A percentile compares a stretch with the other conserved stretches of the same genome.
phyloP scores from a whole-genome alignment of 1,139 yeast species.

The Geotrichum bryndzae region DNA sequence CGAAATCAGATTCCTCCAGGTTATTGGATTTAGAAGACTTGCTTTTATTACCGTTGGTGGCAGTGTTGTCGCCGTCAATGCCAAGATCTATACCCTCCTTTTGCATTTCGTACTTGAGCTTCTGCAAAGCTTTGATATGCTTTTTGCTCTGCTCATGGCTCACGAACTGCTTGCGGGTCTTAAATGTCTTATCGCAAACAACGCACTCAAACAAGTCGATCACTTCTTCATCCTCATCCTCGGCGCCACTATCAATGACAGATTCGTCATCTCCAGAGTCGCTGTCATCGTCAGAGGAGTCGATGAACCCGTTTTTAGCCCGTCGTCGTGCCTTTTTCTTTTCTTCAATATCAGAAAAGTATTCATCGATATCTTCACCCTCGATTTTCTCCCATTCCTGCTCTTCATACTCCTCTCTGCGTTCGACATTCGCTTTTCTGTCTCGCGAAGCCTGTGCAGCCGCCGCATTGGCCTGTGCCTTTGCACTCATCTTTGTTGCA shows the following conservation, averaged over 20 bases:
- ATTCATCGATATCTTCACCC: conserved; percentile 28
- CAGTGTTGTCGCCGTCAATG: neutral
- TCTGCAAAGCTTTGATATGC: conserved; percentile 60
- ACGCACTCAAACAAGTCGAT: conserved; percentile 66
- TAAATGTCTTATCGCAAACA: conserved; percentile 77
- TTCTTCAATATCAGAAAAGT: conserved; percentile 18
- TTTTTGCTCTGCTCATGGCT: conserved; percentile 74
- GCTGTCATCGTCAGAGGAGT: conserved; percentile 14
- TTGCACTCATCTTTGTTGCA: conserved; percentile 41
- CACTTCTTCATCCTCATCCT: conserved; percentile 34
- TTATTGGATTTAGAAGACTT: neutral
- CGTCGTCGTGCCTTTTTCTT: conserved; percentile 11
- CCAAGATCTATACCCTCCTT: conserved; percentile 72
- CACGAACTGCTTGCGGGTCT: conserved; percentile 68
- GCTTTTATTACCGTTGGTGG: neutral
- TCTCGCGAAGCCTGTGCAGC: conserved; percentile 50
- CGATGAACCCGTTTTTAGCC: conserved; percentile 1
- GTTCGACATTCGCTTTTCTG: conserved; percentile 41
- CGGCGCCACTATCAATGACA: conserved; percentile 9
- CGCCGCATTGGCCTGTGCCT: conserved; percentile 35
- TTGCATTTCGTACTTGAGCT: conserved; percentile 70
- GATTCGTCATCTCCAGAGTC: neutral
- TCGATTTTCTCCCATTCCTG: conserved; percentile 82
- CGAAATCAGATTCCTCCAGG: neutral
- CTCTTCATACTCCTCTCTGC: conserved; percentile 43